Conservation (phyloP, 2,329 filamentous ascomycete species). For the Pseudogymnoascus sp. region DNA sequence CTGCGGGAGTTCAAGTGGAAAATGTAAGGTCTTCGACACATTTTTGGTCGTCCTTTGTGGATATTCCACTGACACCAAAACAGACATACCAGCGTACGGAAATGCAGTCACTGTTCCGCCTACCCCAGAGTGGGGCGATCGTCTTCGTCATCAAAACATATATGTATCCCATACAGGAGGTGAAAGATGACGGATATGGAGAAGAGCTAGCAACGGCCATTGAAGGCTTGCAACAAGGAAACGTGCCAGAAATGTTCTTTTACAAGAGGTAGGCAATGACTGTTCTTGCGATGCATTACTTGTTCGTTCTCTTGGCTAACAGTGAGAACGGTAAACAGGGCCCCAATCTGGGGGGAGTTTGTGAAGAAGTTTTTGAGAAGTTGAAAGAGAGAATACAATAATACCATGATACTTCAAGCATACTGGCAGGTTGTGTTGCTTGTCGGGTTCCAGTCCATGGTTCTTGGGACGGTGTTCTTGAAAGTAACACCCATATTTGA, state of each 20-base stretch:
- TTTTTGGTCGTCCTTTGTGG: too few relatives aligned
- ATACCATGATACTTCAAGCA: too few relatives aligned
- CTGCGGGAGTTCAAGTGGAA: background rate
- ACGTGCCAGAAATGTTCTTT: conserved; percentile 46
- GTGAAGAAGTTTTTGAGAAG: conserved; percentile 24
- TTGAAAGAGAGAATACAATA: background rate
- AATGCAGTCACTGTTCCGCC: conserved; percentile 52
- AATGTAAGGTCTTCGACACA: background rate
- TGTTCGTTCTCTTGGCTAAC: background rate
- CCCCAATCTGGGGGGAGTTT: conserved; percentile 21
- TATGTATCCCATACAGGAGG: conserved; percentile 44
- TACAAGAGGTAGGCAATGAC: conserved; percentile 43
- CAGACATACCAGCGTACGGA: conserved; percentile 46
- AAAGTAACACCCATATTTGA: too few relatives aligned
- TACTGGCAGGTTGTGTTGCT: too few relatives aligned
- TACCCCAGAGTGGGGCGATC: conserved; percentile 45
- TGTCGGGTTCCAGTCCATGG: background rate
- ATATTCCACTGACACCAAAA: background rate
- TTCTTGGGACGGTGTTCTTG: too few relatives aligned
- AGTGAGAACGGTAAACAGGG: background rate
- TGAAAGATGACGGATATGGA: conserved; percentile 49
- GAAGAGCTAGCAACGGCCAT: conserved; percentile 48
- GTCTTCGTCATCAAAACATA: conserved; percentile 59
- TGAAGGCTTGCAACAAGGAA: conserved; percentile 50
- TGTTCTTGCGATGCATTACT: background rate